Evolutionary conservation across 2,329 filamentous ascomycete species (phyloP), one percentile per base, ranked within the genome.

Genomic region (Thelonectria olida): DNA sequence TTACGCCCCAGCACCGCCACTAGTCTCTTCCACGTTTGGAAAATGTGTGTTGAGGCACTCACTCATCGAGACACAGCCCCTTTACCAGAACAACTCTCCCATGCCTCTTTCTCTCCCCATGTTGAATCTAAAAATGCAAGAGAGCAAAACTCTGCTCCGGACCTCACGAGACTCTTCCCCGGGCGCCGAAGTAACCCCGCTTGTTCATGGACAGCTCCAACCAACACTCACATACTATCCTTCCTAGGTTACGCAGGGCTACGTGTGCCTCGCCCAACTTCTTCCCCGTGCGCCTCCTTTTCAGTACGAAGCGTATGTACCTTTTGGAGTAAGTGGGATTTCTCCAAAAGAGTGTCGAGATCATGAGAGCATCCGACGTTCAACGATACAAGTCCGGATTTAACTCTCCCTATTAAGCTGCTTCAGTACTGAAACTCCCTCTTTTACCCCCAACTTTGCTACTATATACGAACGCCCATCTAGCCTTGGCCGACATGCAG

Each of bases 71-170:
- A 15, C 31, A 13, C 31, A 4, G 15, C 12, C 31, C 12, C 12
- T 34, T 34, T 3, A 34, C 31, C 31, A 34, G 7, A 15, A 10
- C 31, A 34, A 34, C 15, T 15, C 31, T 34, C 31, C 10, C 31
- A 34, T 34, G 12, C 10, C 31, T 15, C 12, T 15, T 34, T 34
- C 31, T 34, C 31, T 34, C 13, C 3, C 6, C 13, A 15, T 13
- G 23, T 63, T 61, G 3, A 50, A 50, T 42, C 57, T 58, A n/a
- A 61, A 60, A 50, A 53, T 63, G 41, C 63, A 61, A 17, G 41
- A 61, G 23, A 61, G 47, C 15, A 63, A 61, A 7, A 45, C 12
- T 49, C 61, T n/a, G 38, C 50, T 53, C 31, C 22, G 47, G 25
- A 36, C 45, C 39, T 42, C 42, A 20, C 19, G 27, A 7, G 41